Base-by-base conservation (phyloP, 2,329 filamentous ascomycete genomes). In the Fusarium subglutinans region DNA sequence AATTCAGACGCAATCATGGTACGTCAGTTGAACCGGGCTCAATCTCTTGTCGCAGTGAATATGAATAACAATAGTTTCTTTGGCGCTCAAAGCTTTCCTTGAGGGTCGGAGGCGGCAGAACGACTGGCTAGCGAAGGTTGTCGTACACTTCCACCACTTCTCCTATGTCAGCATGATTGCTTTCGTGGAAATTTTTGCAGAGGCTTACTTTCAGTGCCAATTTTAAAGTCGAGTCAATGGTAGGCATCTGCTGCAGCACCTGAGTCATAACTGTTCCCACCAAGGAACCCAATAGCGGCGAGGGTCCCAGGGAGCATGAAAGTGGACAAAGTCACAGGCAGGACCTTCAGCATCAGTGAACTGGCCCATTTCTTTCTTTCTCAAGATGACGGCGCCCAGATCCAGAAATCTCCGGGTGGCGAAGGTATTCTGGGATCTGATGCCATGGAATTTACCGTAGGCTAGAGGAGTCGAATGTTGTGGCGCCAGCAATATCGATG, bases 401-500 rank as follows among this genome's bases (percentile, higher is more conserved):
- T 24, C n/a, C 22, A 24, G n/a, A 1, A 44, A 44, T 44, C 15
- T 10, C 15, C 18, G n/a, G 2, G 12, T 18, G 9, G 8, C 13
- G 12, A 5, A 5, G 26, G 8, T 12, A 28, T 28, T 3, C 12
- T 28, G 8, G 11, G 26, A 22, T 8, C 28, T 22, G 44, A 47
- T 47, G 15, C 24, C 26, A 28, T 15, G 8, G 18, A 28, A 28
- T 28, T 28, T 5, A 20, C 18, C 24, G 1, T 22, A 47, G 18
- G 3, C 11, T 7, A 28, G 26, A 22, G 18, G 44, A 14, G 24
- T 12, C 44, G 28, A 28, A 28, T 5, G 57, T 74, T 3, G 60
- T 72, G 64, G 69, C 33, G 2, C 72, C 72, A 15, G 33, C 28
- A 5, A 72, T 41, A 17, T 74, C 60, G 8, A 53, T 66, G 3